Evolutionary conservation across 352 stramenopile species (phyloP).

Genomic region (Globisporangium perplexum): DNA sequence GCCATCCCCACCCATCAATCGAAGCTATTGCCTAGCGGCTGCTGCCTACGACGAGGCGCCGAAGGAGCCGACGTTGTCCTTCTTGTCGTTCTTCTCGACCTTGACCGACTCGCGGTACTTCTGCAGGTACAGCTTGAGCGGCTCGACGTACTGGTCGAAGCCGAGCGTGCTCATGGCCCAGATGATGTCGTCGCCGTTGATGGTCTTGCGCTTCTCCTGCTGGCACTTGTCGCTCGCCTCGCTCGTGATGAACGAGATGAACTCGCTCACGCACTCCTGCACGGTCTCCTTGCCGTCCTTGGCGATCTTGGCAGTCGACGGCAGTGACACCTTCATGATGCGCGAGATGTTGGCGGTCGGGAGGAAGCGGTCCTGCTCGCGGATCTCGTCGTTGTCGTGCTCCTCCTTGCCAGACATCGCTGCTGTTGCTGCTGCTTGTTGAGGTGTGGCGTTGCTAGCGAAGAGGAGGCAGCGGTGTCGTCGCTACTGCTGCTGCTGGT

Average conservation of each 20-base stretch:
- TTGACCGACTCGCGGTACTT: constrained; percentile 97
- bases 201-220: constrained; percentile 99
- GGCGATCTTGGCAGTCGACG: constrained; percentile 98
- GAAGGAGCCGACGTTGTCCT: constrained; percentile 86
- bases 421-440: constrained; percentile 4
- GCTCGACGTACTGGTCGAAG: constrained; percentile 99
- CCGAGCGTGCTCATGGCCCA: constrained; percentile 99
- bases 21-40: not conserved
- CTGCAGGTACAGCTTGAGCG: constrained; percentile 97
- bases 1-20: too few relatives aligned
- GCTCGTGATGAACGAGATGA: constrained; percentile 99
- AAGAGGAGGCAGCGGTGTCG: not conserved
- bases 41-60: constrained; percentile 66
- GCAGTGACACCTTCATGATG: constrained; percentile 99
- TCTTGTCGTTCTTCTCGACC: constrained; percentile 90
- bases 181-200: constrained; percentile 99
- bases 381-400: constrained; percentile 88
- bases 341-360: constrained; percentile 99
- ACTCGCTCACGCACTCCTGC: constrained; percentile 99
- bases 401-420: constrained; percentile 78
- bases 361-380: constrained; percentile 97
- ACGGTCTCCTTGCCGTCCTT: constrained; percentile 99
- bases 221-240: constrained; percentile 99
- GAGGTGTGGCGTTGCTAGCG: constrained; percentile 2
- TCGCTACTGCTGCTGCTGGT: not conserved